Evolutionary conservation across 148 eudicot species (phyloP), one percentile per base, ranked within the genome.

Genomic region (Polygonum maritimum): DNA sequence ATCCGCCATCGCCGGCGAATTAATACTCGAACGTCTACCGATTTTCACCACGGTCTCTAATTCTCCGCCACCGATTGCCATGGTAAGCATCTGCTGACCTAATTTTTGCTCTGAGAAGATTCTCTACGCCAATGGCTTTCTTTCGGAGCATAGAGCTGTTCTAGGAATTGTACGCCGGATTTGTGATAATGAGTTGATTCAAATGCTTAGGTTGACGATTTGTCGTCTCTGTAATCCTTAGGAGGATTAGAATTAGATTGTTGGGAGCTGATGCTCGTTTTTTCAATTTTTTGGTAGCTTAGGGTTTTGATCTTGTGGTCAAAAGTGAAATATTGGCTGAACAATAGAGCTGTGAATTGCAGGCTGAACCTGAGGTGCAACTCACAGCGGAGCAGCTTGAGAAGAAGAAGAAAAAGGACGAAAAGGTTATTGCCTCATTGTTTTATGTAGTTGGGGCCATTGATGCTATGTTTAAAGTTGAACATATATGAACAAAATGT

Each of bases 341-440:
- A 26, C 1, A 26, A 1, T 26, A 26, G 31, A 26, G 31, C 1
- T 26, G 31, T 26, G 31, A 26, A 26, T 71, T 52, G 60, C 77
- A 82, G 85, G 78, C 75, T 73, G 85, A 76, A 22, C 33, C 75
- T 14, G 85, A 67, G 67, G 51, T 63, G 8, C 26, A 74, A 4
- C 75, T 72, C 45, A 45, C 85, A 6, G 22, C 18, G n/a, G 86
- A 87, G 58, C 88, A 83, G 3, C 80, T 78, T 19, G 84, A 85
- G 80, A 80, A 80, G 81, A 87, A 85, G 82, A 85, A 85, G 35
- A 87, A 85, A 80, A 87, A 87, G 75, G 88, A 85, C 60, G 90
- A 83, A 36, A 87, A 87, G 90, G 90, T 87, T 75, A 0, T 70
- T 55, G 1, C n/a, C 47, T 3, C 54, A 18, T 47, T 21, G 4